Evolutionary conservation across 108 stramenopile genomes (phyloP).

Genomic region (Halocafeteria seosinensis): DNA sequence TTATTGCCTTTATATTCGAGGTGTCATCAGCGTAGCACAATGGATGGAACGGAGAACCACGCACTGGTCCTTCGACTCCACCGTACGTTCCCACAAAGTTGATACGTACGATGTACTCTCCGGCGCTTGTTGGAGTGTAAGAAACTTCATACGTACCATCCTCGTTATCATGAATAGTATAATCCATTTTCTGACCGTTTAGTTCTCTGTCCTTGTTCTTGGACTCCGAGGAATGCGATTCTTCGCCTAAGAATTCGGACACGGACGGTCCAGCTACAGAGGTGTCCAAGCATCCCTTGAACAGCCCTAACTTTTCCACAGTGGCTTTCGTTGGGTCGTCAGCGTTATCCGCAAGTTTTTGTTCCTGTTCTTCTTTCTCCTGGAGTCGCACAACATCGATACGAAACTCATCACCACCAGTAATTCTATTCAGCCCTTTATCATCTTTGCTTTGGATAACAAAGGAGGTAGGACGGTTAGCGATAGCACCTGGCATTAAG

Average conservation of each 20-base stretch:
- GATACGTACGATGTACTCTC: conserved; percentile 33
- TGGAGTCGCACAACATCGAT: conserved; percentile 13
- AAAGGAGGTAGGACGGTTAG: conserved; percentile 28
- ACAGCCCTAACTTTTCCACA: background rate
- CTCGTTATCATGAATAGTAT: background rate
- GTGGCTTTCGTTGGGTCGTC: background rate
- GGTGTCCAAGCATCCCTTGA: background rate
- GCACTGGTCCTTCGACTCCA: conserved; percentile 39
- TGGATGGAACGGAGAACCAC: conserved; percentile 40
- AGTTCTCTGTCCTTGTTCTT: background rate
- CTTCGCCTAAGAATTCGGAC: no score
- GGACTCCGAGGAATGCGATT: background rate
- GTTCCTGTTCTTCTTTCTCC: background rate
- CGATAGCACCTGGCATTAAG: conserved; percentile 26
- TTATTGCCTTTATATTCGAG: no score
- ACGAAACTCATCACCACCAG: conserved; percentile 54
- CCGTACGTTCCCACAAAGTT: conserved; percentile 48
- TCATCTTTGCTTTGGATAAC: conserved; percentile 52
- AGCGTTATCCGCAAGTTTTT: background rate
- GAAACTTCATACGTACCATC: conserved; percentile 49
- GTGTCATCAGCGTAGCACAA: background rate
- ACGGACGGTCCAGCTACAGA: no score
- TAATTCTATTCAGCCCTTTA: conserved; percentile 32
- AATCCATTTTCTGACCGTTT: background rate
- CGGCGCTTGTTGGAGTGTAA: conserved; percentile 31